These are phyloP conservation scores for Cryptosporidium meleagridis DNA, from an alignment of 169 alveolate genomes.

Conservation along the genomic window DNA sequence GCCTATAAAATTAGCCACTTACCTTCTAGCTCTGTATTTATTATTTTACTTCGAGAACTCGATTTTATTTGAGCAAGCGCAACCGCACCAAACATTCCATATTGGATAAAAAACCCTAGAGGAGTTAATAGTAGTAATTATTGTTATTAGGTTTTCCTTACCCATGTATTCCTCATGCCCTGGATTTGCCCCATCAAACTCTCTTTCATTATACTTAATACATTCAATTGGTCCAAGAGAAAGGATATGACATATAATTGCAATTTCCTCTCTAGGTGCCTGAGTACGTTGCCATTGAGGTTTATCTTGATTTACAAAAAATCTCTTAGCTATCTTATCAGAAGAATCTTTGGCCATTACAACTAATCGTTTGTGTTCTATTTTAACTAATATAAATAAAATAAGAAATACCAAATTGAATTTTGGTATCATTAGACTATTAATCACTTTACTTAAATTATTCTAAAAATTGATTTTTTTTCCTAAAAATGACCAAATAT, in stretches of 20 bases:
- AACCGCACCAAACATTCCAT: slow-evolving; percentile 74
- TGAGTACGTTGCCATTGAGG: slow-evolving; percentile 74
- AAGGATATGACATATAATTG: slow-evolving; percentile 66
- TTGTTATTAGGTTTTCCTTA: slow-evolving; percentile 32
- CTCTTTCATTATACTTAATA: slow-evolving; percentile 59
- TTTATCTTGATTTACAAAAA: slow-evolving; percentile 46
- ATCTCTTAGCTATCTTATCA: slow-evolving; percentile 46
- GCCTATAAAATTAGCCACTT: background rate
- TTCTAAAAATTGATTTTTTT: background rate
- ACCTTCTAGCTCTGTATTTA: slow-evolving; percentile 26
- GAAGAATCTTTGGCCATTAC: slow-evolving; percentile 41
- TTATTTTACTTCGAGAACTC: background rate
- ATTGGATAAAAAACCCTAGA: slow-evolving; percentile 59
- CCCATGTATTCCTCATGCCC: slow-evolving; percentile 68
- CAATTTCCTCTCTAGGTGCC: slow-evolving; percentile 74
- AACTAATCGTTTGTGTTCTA: background rate
- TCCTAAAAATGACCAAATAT: background rate
- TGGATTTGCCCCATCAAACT: slow-evolving; percentile 66
- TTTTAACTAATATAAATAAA: background rate
- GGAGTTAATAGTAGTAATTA: background rate
- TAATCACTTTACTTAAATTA: background rate
- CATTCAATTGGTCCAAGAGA: slow-evolving; percentile 57
- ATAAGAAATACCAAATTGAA: background rate
- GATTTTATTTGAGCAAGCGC: slow-evolving; percentile 50
- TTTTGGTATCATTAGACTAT: slow-evolving; percentile 7